Percentiles rank a stretch among this genome's conserved stretches.
Conservation (phyloP, 2,329 filamentous ascomycete species). For the Paraphaeosphaeria minitans region DNA sequence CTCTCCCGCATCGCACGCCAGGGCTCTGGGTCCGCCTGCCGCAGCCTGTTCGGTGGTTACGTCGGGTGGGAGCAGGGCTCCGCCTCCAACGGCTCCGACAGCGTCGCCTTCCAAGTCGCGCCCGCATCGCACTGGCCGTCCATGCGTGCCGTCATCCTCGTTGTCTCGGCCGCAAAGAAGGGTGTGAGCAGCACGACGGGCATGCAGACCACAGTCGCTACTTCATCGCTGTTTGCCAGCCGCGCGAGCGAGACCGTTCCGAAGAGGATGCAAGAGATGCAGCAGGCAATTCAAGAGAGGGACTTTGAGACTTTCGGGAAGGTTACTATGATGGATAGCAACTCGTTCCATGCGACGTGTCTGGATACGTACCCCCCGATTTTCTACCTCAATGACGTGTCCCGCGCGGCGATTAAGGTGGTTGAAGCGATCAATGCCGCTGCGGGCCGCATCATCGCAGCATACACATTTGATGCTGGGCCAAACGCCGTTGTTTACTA, state of each 20-base stretch:
- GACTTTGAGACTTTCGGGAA: constrained; percentile 89
- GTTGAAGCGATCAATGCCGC: constrained; percentile 87
- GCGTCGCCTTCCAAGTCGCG: constrained; percentile 84
- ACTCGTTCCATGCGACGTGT: constrained; percentile 95
- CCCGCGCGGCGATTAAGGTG: constrained; percentile 80
- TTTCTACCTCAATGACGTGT: constrained; percentile 97
- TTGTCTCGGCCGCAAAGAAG: constrained; percentile 93
- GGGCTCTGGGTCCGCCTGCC: constrained; percentile 92
- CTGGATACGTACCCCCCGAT: constrained; percentile 96
- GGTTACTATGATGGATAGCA: constrained; percentile 95
- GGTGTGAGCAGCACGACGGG: constrained; percentile 89
- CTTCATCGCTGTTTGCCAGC: constrained; percentile 82
- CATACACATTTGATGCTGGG: constrained; percentile 97
- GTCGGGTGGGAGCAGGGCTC: constrained; percentile 90
- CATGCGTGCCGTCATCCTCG: constrained; percentile 90
- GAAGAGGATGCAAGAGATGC: constrained; percentile 81
- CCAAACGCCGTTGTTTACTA: constrained; percentile 98
- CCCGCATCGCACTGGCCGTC: constrained; percentile 90
- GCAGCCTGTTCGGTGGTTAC: constrained; percentile 91
- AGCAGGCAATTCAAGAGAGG: constrained; percentile 74
- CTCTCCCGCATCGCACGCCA: constrained; percentile 89
- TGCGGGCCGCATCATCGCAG: constrained; percentile 79
- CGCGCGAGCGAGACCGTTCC: constrained; percentile 80
- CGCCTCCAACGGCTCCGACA: constrained; percentile 80
- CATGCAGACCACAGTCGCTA: constrained; percentile 96